phyloP scores from a whole-genome alignment of 2,329 filamentous ascomycete genomes.

The Pseudocercospora musae region DNA sequence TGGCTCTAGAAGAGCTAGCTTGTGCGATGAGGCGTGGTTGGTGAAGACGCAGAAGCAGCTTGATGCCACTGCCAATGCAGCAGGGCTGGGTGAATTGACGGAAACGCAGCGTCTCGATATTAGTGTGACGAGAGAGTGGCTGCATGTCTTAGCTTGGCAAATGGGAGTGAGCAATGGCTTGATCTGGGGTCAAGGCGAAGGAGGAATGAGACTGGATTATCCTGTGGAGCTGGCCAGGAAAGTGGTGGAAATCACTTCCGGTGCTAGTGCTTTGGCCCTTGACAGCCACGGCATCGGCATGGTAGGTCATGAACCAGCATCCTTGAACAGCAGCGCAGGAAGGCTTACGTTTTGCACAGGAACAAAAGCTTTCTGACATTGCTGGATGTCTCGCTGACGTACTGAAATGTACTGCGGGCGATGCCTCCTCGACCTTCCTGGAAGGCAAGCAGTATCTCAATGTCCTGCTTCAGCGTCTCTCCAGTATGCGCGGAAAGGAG shows the following conservation, averaged over 20 bases:
- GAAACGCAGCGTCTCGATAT: slow-evolving; percentile 39
- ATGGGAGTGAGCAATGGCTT: slow-evolving; percentile 38
- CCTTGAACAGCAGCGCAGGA: too few species aligned
- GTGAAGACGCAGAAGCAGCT: slow-evolving; percentile 35
- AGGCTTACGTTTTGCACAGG: slow-evolving; percentile 25
- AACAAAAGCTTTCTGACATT: slow-evolving; percentile 38
- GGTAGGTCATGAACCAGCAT: slow-evolving; percentile 21
- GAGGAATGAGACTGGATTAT: slow-evolving; percentile 37
- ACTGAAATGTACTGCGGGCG: slow-evolving; percentile 35
- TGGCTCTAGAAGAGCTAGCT: slow-evolving; percentile 30
- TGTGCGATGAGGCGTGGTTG: slow-evolving; percentile 37
- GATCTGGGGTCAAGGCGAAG: slow-evolving; percentile 35
- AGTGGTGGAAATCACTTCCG: slow-evolving; percentile 33
- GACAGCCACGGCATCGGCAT: slow-evolving; percentile 38
- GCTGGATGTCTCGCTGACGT: slow-evolving; percentile 38
- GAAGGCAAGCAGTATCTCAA: slow-evolving; percentile 36
- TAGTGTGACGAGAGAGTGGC: slow-evolving; percentile 35
- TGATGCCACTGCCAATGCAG: slow-evolving; percentile 30
- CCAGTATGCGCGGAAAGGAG: slow-evolving; percentile 37
- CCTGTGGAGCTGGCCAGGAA: slow-evolving; percentile 36
- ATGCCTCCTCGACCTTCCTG: slow-evolving; percentile 32
- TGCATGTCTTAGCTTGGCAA: slow-evolving; percentile 39
- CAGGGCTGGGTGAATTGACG: slow-evolving; percentile 27
- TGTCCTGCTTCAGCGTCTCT: slow-evolving; percentile 32
- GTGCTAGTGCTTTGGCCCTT: slow-evolving; percentile 30